Evolutionary conservation across 768 basidiomycete genomes (phyloP), one percentile per base, ranked within the genome.

Genomic region (Sporobolomyces pararoseus): DNA sequence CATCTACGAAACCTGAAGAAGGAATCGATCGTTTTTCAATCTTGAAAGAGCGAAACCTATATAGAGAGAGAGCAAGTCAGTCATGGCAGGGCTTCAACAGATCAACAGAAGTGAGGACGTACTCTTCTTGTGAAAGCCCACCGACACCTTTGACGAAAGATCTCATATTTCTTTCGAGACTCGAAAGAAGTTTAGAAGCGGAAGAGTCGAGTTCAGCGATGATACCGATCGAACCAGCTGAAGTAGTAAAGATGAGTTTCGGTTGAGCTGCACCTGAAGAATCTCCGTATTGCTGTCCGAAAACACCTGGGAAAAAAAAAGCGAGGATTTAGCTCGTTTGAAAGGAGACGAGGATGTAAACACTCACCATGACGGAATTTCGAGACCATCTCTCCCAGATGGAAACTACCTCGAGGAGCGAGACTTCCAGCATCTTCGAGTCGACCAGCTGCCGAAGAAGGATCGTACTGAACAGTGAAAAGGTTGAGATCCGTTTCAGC

Each of bases 1-100:
- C 93, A 70, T 96, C 92, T 34, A 96, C 81, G 82, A 96, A 92
- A 21, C 91, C 91, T 47, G 83, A 83, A 2, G 88, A 83, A 1
- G 72, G 83, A 74, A 32, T 79, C 75, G 37, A 87, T 84, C 12
- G 83, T 81, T 74, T 65, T 37, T 89, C 88, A 4, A 44, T 23
- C 44, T 74, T 71, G 70, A 72, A 57, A 0, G 88, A 82, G 60
- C 91, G 84, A 78, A 84, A 90, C 71, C 90, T 92, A 58, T 16
- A 35, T 23, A 13, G 59, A 7, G 19, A 39, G 27, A 6, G 32
- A 62, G 21, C 29, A 32, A 23, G 14, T 49, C 9, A 44, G 50
- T 31, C 39, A 42, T 9, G 39, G 5, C 16, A 44, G 31, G 17
- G 12, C 25, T 13, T 21, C 7, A 14, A n/a, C 31, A n/a, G 27